These are phyloP conservation scores for Fraxinus sp. DNA, from an alignment of 305 asterid genomes.

Conservation along the genomic window DNA sequence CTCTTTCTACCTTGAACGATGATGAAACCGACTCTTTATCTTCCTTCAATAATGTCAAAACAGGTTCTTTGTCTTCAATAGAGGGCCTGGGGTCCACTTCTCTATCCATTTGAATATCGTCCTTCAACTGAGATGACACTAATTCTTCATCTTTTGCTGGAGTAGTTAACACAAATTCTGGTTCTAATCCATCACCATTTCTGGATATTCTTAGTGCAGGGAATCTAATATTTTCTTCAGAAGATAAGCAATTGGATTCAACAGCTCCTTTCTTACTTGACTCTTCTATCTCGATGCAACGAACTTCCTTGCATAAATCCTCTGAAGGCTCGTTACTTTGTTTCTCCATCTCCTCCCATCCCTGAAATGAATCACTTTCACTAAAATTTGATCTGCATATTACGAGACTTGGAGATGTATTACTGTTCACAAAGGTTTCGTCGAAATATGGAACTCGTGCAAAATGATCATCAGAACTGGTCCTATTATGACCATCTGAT, in stretches of 20 bases:
- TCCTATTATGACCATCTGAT: slow-evolving; percentile 58
- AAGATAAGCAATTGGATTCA: slow-evolving; percentile 30
- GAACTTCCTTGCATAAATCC: slow-evolving; percentile 78
- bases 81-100: not conserved
- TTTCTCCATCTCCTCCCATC: slow-evolving; percentile 78
- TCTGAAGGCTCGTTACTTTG: slow-evolving; percentile 64
- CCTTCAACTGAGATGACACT: slow-evolving; percentile 23
- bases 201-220: slow-evolving; percentile 24
- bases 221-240: slow-evolving; percentile 34
- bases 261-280: slow-evolving; percentile 31
- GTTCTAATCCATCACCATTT: slow-evolving; percentile 25
- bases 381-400: slow-evolving; percentile 46
- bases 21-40: not conserved
- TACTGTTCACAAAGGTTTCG: slow-evolving; percentile 33
- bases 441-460: slow-evolving; percentile 58
- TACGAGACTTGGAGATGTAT: slow-evolving; percentile 36
- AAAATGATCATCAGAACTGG: slow-evolving; percentile 61
- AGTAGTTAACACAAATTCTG: slow-evolving; percentile 31
- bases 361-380: slow-evolving; percentile 59
- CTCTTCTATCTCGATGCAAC: slow-evolving; percentile 66
- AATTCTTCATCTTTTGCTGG: slow-evolving; percentile 23
- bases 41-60: not conserved
- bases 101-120: slow-evolving; percentile 22
- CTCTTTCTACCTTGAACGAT: slow-evolving; percentile 32
- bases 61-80: slow-evolving; percentile 17